A percentile compares a stretch with the other conserved stretches of the same genome.
phyloP scores from a whole-genome alignment of 2,329 filamentous ascomycete species.

The Aureobasidium sp. region DNA sequence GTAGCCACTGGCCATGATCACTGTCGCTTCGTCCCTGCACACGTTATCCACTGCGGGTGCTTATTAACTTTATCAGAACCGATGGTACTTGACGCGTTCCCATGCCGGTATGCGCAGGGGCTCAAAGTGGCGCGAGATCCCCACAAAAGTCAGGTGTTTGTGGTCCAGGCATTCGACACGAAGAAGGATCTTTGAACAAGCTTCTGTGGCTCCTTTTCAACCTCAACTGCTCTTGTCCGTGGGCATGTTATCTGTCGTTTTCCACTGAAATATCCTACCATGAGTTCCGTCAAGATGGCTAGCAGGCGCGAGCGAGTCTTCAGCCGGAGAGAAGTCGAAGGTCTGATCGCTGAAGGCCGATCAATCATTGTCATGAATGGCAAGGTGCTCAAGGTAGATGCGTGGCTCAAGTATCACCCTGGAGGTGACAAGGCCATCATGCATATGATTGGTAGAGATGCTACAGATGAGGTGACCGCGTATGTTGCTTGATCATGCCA shows the following conservation, averaged over 20 bases:
- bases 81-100: no score
- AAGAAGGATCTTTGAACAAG: no score
- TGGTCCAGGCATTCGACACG: no score
- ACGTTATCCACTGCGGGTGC: no score
- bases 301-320: constrained; percentile 12
- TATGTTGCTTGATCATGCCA: constrained; percentile 30
- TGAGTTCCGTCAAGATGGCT: constrained; percentile 4
- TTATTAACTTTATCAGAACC: no score
- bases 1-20: constrained; percentile 9
- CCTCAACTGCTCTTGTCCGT: not conserved
- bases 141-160: no score
- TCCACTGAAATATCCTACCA: not conserved
- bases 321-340: constrained; percentile 50
- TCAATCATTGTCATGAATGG: constrained; percentile 74
- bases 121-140: no score
- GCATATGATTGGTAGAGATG: constrained; percentile 67
- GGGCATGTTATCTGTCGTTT: constrained; percentile 5
- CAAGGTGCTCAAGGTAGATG: constrained; percentile 76
- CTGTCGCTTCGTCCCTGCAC: no score
- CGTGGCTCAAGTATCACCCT: constrained; percentile 83
- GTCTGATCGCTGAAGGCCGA: constrained; percentile 71
- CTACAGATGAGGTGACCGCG: constrained; percentile 89
- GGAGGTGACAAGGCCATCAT: constrained; percentile 84
- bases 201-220: no score
- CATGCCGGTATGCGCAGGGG: no score